phyloP scores from a whole-genome alignment of 2,329 filamentous ascomycete species.

The Parastagonospora avenae region DNA sequence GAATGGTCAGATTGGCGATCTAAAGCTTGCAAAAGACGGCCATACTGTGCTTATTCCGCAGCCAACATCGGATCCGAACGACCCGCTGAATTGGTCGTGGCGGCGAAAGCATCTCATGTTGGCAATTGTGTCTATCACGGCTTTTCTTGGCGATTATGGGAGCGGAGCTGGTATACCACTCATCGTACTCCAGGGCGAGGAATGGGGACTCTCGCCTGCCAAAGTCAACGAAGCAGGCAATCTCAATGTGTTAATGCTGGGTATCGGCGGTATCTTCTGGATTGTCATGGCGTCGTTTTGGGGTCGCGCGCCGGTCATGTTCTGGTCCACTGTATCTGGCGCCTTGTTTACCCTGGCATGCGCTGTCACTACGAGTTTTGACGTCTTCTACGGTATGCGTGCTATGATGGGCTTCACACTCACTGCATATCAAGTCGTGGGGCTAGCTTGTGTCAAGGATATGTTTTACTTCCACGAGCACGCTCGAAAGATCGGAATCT shows the following conservation, averaged over 20 bases:
- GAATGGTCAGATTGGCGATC: conserved; percentile 23
- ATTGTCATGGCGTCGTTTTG: conserved; percentile 22
- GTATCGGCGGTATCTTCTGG: conserved; percentile 44
- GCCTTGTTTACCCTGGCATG: conserved; percentile 47
- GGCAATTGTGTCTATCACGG: conserved; percentile 54
- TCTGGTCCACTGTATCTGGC: conserved; percentile 52
- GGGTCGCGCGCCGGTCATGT: conserved; percentile 48
- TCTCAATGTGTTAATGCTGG: conserved; percentile 60
- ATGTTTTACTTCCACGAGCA: conserved; percentile 49
- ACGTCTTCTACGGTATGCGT: conserved; percentile 45
- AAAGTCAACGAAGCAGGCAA: conserved; percentile 59
- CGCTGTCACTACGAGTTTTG: conserved; percentile 42
- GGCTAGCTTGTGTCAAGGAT: conserved; percentile 37
- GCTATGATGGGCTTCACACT: conserved; percentile 29
- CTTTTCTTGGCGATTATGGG: conserved; percentile 58
- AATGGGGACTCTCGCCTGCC: conserved; percentile 57
- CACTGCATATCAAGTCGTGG: conserved; percentile 31
- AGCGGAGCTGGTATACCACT: conserved; percentile 44
- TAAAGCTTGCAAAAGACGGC: conserved; percentile 46
- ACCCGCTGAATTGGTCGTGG: conserved; percentile 60
- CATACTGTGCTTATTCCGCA: conserved; percentile 59
- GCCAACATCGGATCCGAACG: conserved; percentile 54
- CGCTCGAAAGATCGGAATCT: conserved; percentile 43
- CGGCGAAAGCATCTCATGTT: conserved; percentile 56
- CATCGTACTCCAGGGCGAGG: conserved; percentile 39